Base-by-base conservation (phyloP, 148 eudicot genomes). In the Spergularia bocconei region DNA sequence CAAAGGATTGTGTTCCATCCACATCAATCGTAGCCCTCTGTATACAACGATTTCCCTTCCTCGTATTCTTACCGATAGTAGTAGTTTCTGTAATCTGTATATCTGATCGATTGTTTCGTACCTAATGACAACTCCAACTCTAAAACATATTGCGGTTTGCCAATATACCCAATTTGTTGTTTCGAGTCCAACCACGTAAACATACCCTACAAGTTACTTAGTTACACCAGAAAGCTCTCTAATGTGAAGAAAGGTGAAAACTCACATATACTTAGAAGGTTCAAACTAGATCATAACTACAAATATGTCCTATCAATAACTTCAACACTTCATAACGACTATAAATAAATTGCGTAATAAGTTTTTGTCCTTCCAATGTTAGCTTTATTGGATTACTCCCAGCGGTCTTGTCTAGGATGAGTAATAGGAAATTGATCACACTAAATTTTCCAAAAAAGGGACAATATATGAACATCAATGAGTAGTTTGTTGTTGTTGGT, bases 91-190 rank as follows among this genome's bases (percentile, higher is more conserved):
- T 23, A 23, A 23, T 23, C 1, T 23, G 25, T 0, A 23, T 23
- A 23, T 87, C 63, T 90, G 90, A 76, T 90, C 94, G 70, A 92
- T 80, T 1, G 86, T 88, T 69, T 92, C 92, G 7, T 23, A 23
- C 25, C 0, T 23, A 23, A 23, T 23, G 25, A 23, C 0, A 0
- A 23, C 25, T 23, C 25, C 25, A 23, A 23, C 25, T 23, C 25
- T 0, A 23, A 23, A 23, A 23, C 25, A n/a, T n/a, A n/a, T n/a
- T n/a, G n/a, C n/a, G n/a, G n/a, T n/a, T n/a, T n/a, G n/a, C n/a
- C 25, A 23, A 23, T 23, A 23, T 23, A 23, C 25, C 25, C 25
- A 23, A 23, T 23, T 23, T 23, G 25, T 23, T 1, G 25, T 23
- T 23, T 23, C 25, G 25, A 83, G 56, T 65, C 70, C 19, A 70